Conservation (phyloP, 2,329 filamentous ascomycete species). For the Huntiella bhutanensis region DNA sequence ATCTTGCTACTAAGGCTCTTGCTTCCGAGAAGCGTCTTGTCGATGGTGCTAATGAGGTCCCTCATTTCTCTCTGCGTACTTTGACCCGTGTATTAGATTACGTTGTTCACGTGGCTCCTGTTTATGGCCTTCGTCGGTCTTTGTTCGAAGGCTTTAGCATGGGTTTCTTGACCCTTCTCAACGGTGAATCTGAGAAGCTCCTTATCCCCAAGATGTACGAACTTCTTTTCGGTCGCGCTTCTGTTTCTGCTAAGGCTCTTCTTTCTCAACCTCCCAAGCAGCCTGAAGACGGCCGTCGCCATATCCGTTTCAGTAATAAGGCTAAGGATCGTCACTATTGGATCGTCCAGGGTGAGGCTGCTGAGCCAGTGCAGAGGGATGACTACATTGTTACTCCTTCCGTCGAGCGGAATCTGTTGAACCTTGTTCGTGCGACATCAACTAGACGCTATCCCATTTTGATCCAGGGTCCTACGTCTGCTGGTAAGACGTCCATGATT, state of each 20-base stretch:
- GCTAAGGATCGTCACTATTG: slow-evolving; percentile 60
- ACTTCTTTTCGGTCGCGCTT: slow-evolving; percentile 54
- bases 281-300: slow-evolving; percentile 55
- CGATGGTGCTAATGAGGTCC: slow-evolving; percentile 86
- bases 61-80: slow-evolving; percentile 91
- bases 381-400: slow-evolving; percentile 97
- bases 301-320: slow-evolving; percentile 58
- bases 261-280: slow-evolving; percentile 61
- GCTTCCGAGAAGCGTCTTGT: slow-evolving; percentile 70
- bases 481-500: slow-evolving; percentile 98
- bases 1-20: slow-evolving; percentile 69
- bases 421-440: slow-evolving; percentile 81
- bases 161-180: slow-evolving; percentile 85
- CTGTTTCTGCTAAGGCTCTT: slow-evolving; percentile 39
- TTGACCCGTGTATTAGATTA: slow-evolving; percentile 80
- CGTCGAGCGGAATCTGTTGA: slow-evolving; percentile 84
- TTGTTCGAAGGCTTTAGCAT: slow-evolving; percentile 93
- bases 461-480: slow-evolving; percentile 89
- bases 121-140: slow-evolving; percentile 69
- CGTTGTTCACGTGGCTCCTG: slow-evolving; percentile 62
- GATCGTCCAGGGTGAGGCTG: slow-evolving; percentile 56
- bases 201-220: slow-evolving; percentile 65
- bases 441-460: slow-evolving; percentile 84
- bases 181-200: slow-evolving; percentile 60
- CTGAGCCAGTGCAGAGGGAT: slow-evolving; percentile 45